Evolutionary conservation across 495 filamentous ascomycete genomes (phyloP).

Genomic region (Thozetella sp.): DNA sequence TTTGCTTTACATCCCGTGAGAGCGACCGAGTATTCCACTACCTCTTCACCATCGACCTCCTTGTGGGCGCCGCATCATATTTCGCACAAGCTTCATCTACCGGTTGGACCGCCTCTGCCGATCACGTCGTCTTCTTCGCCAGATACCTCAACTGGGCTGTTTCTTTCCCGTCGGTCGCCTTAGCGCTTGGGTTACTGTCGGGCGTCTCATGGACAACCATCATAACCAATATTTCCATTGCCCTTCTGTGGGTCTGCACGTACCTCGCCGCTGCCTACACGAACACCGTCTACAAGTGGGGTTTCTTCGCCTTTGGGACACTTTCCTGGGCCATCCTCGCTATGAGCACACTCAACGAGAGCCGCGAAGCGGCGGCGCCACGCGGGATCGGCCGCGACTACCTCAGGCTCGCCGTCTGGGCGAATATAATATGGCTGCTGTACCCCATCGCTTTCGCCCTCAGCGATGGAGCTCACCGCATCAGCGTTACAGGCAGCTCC

Average conservation of each 20-base stretch:
- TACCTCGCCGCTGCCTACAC: slow-evolving; percentile 32
- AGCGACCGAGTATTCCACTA: slow-evolving; percentile 47
- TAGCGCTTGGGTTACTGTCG: slow-evolving; percentile 30
- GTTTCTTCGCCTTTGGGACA: slow-evolving; percentile 34
- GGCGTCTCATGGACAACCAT: slow-evolving; percentile 35
- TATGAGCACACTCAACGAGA: slow-evolving; percentile 19
- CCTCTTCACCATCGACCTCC: slow-evolving; percentile 37
- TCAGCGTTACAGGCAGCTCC: slow-evolving; percentile 28
- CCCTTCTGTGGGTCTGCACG: slow-evolving; percentile 32
- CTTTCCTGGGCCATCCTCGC: slow-evolving; percentile 23
- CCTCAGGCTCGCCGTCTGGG: slow-evolving; percentile 23
- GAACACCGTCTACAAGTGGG: slow-evolving; percentile 34
- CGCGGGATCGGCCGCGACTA: slow-evolving; percentile 27
- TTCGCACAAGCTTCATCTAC: slow-evolving; percentile 31
- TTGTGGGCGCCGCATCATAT: slow-evolving; percentile 33
- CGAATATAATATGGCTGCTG: slow-evolving; percentile 35
- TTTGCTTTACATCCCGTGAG: slow-evolving; percentile 25
- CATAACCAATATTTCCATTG: slow-evolving; percentile 26
- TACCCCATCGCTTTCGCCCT: slow-evolving; percentile 36
- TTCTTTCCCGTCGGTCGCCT: slow-evolving; percentile 26
- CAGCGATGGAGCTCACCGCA: slow-evolving; percentile 30
- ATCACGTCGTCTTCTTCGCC: slow-evolving; percentile 32
- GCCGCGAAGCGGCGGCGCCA: slow-evolving; percentile 19
- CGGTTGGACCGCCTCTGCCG: slow-evolving; percentile 18
- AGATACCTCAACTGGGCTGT: slow-evolving; percentile 38